phyloP scores from a whole-genome alignment of 495 filamentous ascomycete genomes.

The Letharia lupina region DNA sequence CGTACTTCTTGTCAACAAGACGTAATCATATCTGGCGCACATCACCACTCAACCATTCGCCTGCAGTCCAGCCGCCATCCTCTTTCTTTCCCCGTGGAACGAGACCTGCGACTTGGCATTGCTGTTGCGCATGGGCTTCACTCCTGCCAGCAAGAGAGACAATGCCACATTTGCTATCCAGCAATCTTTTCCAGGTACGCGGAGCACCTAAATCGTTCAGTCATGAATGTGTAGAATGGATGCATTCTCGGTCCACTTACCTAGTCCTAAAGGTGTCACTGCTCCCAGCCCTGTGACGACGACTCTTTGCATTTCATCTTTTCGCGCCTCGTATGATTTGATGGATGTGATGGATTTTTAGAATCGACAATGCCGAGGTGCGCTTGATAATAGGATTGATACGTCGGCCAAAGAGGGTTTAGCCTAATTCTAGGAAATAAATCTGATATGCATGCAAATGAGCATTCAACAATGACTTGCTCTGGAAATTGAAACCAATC shows the following conservation, averaged over 20 bases:
- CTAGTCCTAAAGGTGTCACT: conserved; percentile 83
- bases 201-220: conserved; percentile 47
- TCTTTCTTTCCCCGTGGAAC: conserved; percentile 55
- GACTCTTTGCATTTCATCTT: conserved; percentile 73
- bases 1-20: background rate
- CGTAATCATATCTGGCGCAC: conserved; percentile 29
- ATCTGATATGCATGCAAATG: background rate
- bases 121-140: conserved; percentile 56
- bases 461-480: background rate
- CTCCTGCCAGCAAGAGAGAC: conserved; percentile 54
- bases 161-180: conserved; percentile 74
- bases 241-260: conserved; percentile 30
- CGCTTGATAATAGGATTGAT: no score
- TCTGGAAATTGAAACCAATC: background rate
- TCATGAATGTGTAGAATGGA: background rate
- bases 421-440: background rate
- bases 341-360: no score
- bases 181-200: conserved; percentile 69
- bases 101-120: conserved; percentile 74
- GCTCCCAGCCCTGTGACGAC: conserved; percentile 92
- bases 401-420: background rate
- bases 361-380: no score
- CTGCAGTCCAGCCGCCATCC: conserved; percentile 59
- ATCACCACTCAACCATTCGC: conserved; percentile 64
- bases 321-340: background rate